Percentiles rank a stretch among this genome's conserved stretches.
Evolutionary conservation across 345 rosid genomes (phyloP).

Genomic region (Sonneratia alba): DNA sequence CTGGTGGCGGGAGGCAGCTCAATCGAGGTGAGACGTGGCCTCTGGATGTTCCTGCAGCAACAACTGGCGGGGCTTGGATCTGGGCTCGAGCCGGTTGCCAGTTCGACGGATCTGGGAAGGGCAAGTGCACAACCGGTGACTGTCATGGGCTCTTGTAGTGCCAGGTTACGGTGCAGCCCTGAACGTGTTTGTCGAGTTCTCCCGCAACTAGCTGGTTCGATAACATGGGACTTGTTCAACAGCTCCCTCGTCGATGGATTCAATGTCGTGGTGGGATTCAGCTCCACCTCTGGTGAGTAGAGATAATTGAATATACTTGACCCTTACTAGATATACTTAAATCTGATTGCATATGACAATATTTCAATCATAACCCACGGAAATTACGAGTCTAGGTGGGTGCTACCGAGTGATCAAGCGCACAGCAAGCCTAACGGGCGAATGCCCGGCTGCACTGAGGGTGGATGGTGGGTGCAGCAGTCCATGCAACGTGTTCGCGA

Average conservation of each 20-base stretch:
- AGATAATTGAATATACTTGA: background rate
- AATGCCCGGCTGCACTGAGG: constrained; percentile 15
- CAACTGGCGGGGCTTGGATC: constrained; percentile 5
- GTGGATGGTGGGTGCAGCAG: constrained; percentile 20
- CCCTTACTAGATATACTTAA: too few species aligned
- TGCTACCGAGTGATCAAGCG: constrained; percentile 16
- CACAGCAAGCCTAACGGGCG: constrained; percentile 8
- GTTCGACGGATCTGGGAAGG: constrained; percentile 20
- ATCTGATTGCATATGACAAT: background rate
- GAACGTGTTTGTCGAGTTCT: constrained; percentile 21
- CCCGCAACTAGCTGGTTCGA: constrained; percentile 16
- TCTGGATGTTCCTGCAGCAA: constrained; percentile 7
- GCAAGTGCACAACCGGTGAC: constrained; percentile 21
- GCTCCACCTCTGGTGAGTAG: constrained; percentile 13
- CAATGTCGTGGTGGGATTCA: constrained; percentile 25
- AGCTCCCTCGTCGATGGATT: constrained; percentile 25
- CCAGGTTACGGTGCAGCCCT: constrained; percentile 12
- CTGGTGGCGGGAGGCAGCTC: constrained; percentile 22
- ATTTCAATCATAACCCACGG: too few species aligned
- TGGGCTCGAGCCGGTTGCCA: constrained; percentile 24
- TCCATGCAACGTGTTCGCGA: constrained; percentile 17
- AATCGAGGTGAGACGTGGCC: constrained; percentile 18
- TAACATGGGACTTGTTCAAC: constrained; percentile 20
- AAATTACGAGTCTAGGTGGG: background rate
- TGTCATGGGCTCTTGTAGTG: constrained; percentile 16